Evolutionary conservation across 805 yeast genomes (phyloP).

Genomic region (Hanseniaspora vineae): DNA sequence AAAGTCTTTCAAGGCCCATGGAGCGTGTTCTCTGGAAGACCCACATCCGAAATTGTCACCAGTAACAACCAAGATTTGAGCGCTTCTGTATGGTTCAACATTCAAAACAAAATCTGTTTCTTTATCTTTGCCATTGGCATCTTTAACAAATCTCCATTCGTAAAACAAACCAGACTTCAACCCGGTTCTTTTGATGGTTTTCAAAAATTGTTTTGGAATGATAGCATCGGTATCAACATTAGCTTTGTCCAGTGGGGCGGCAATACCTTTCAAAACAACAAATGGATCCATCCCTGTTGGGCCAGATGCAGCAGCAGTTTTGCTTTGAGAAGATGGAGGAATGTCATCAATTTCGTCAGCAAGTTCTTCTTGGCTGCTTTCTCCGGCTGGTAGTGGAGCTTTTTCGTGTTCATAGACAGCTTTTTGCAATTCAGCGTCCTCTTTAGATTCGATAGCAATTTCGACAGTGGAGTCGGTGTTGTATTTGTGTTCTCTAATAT

Average conservation of each 20-base stretch:
- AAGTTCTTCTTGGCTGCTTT: slow-evolving; percentile 32
- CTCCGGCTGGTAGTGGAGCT: slow-evolving; percentile 43
- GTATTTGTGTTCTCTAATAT: slow-evolving; percentile 72
- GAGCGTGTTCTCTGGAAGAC: slow-evolving; percentile 98
- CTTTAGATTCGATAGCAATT: slow-evolving; percentile 29
- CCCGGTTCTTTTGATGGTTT: slow-evolving; percentile 96
- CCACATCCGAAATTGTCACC: slow-evolving; percentile 99
- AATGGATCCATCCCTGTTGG: slow-evolving; percentile 63
- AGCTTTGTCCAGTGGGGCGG: slow-evolving; percentile 91
- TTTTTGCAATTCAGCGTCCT: slow-evolving; percentile 47
- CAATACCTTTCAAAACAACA: slow-evolving; percentile 62
- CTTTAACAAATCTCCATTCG: slow-evolving; percentile 71
- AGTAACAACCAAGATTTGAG: slow-evolving; percentile 77
- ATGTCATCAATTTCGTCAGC: slow-evolving; percentile 52
- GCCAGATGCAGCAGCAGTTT: slow-evolving; percentile 20
- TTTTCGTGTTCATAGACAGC: slow-evolving; percentile 65
- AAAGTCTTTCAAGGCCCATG: slow-evolving; percentile 97
- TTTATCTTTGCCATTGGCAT: slow-evolving; percentile 54
- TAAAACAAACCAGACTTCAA: slow-evolving; percentile 78
- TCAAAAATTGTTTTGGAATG: slow-evolving; percentile 95
- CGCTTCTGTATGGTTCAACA: slow-evolving; percentile 64
- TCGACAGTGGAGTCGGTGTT: slow-evolving; percentile 41
- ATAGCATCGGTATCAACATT: slow-evolving; percentile 98
- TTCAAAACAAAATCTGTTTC: slow-evolving; percentile 88
- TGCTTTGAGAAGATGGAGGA: slow-evolving; percentile 31